These are phyloP conservation scores for Pseudocercospora macadamiae DNA, from an alignment of 2,329 filamentous ascomycete genomes.

Conservation along the genomic window DNA sequence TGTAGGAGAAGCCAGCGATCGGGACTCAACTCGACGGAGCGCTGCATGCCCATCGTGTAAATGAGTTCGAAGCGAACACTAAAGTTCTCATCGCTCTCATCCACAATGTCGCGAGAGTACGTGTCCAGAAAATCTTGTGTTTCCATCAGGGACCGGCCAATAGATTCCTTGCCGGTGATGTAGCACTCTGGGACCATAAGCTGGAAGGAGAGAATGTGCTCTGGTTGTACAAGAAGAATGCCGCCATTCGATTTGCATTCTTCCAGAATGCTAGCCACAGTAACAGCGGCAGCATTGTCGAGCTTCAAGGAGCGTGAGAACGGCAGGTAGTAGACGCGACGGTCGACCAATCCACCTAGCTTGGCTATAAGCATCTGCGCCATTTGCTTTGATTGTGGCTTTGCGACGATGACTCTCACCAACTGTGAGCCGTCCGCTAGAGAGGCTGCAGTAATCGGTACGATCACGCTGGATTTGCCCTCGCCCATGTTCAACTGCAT, in stretches of 20 bases:
- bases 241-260: constrained; percentile 51
- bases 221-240: constrained; percentile 63
- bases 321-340: constrained; percentile 59
- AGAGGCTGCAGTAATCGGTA: constrained; percentile 63
- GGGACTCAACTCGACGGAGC: constrained; percentile 44
- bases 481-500: constrained; percentile 74
- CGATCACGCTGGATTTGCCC: constrained; percentile 70
- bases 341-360: constrained; percentile 58
- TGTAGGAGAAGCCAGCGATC: constrained; percentile 45
- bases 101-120: constrained; percentile 62
- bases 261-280: constrained; percentile 44
- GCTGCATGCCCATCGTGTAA: constrained; percentile 48
- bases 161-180: constrained; percentile 48
- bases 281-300: constrained; percentile 30
- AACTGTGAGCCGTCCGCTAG: constrained; percentile 49
- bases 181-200: constrained; percentile 63
- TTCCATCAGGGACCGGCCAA: constrained; percentile 49
- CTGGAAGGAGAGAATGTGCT: constrained; percentile 67
- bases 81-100: constrained; percentile 60
- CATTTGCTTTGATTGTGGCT: constrained; percentile 60
- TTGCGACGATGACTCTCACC: constrained; percentile 59
- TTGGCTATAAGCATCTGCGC: constrained; percentile 59
- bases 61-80: constrained; percentile 47
- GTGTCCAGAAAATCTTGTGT: constrained; percentile 56
- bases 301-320: constrained; percentile 59